A percentile compares a stretch with the other conserved stretches of the same genome.
Conservation (phyloP, 73 alveolate species). For the Paramecium octaurelia region DNA sequence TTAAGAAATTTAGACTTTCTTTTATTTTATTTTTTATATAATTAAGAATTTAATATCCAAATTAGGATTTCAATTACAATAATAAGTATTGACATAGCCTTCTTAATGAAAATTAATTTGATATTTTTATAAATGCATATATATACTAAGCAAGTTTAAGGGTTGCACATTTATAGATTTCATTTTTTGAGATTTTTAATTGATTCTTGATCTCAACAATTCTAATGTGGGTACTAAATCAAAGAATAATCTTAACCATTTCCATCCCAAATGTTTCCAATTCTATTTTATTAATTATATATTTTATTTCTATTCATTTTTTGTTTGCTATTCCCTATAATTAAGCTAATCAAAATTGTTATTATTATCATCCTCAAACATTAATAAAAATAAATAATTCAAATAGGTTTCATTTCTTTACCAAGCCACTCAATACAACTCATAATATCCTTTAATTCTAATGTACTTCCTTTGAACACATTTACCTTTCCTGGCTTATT, state of each 20-base stretch:
- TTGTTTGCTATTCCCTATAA: neutral
- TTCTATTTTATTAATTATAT: neutral
- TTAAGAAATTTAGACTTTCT: too few species aligned
- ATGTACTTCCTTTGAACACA: neutral
- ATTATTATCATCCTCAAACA: neutral
- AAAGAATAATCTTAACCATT: neutral
- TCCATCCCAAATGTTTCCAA: neutral
- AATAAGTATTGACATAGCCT: too few species aligned
- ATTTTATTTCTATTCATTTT: neutral
- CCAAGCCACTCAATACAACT: slow-evolving; percentile 36
- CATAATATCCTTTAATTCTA: neutral
- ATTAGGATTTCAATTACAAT: too few species aligned
- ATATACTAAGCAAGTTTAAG: neutral
- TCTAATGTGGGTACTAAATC: neutral
- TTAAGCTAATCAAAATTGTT: neutral
- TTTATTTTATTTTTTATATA: too few species aligned
- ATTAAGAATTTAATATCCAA: too few species aligned
- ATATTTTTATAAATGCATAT: too few species aligned
- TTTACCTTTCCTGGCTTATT: neutral
- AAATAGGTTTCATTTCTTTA: slow-evolving; percentile 29
- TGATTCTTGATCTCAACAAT: neutral
- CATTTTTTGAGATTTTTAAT: too few species aligned
- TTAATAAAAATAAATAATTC: neutral
- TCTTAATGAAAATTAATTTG: too few species aligned
- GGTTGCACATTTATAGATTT: too few species aligned